Evolutionary conservation across 2,329 filamentous ascomycete genomes (phyloP), one percentile per base, ranked within the genome.

Genomic region (Ophiosphaerella korrae): DNA sequence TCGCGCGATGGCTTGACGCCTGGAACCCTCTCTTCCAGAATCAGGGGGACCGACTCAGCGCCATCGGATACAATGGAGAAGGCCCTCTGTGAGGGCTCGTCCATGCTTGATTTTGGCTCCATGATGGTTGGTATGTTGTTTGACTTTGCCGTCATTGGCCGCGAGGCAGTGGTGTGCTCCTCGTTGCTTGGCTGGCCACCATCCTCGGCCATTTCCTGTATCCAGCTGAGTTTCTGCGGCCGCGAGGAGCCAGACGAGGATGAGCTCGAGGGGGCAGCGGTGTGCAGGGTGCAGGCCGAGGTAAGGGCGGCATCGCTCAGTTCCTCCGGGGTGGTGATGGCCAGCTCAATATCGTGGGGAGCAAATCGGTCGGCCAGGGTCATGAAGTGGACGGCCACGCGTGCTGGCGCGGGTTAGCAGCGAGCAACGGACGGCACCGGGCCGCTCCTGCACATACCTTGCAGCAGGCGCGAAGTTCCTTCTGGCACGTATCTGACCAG

Each of bases 401-500:
- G 91, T 57, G 90, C 93, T 97, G 72, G 40, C 67, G 58, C 55
- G 36, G 52, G 53, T 67, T 62, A 70, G 66, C 49, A 42, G 31
- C 33, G 29, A 8, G 38, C 45, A 3, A 23, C 11, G 18, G 5
- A 29, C 7, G 18, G 16, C 7, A 35, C 5, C 13, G 3, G 16
- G 9, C 35, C 3, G 44, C n/a, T 7, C n/a, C 21, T 9, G 18
- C 34, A 55, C 84, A 63, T 76, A 96, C 94, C 94, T 89, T 96
- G 90, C 46, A 99, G 80, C 48, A 99, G 80, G 65, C 94, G 85
- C 57, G 94, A 97, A 60, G 92, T 93, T 52, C 88, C 90, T 53
- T 96, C 90, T 1, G 93, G 94, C 55, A 96, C 83, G 73, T 94
- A 96, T 77, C 94, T 97, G 73, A 99, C 84, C 53, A 99, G 77